Percentiles rank a stretch among this genome's conserved stretches.
Conservation (phyloP, 2,329 filamentous ascomycete genomes). For the Curvularia sp. region DNA sequence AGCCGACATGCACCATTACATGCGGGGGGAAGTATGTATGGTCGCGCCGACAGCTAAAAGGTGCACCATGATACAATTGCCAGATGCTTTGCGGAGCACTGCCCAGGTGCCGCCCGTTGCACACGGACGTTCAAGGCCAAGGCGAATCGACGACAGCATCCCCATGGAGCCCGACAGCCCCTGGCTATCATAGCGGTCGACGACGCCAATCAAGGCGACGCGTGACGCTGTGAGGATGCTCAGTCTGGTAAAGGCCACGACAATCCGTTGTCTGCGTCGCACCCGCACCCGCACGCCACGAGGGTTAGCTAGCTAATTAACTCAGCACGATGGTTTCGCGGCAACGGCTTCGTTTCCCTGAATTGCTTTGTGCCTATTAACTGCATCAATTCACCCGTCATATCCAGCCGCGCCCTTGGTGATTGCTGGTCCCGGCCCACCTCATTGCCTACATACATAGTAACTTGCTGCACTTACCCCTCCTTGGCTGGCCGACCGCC, state of each 20-base stretch:
- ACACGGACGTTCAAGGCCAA: too few relatives aligned
- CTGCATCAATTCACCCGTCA: constrained; percentile 32
- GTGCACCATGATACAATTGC: constrained; percentile 12
- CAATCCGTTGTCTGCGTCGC: constrained; percentile 29
- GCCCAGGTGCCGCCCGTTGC: too few relatives aligned
- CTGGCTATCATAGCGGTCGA: constrained; percentile 31
- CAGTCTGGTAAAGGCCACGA: constrained; percentile 34
- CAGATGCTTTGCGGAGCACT: constrained; percentile 1
- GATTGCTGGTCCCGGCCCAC: constrained; percentile 40
- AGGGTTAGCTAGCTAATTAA: constrained; percentile 8
- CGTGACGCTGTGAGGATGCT: constrained; percentile 42
- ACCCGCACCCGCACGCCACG: constrained; percentile 10
- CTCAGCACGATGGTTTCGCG: constrained; percentile 18
- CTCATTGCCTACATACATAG: constrained; percentile 27
- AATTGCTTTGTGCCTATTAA: constrained; percentile 21
- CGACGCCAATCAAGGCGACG: constrained; percentile 32
- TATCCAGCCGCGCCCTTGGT: constrained; percentile 36
- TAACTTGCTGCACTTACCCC: constrained; percentile 47
- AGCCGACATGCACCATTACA: constrained; percentile 14
- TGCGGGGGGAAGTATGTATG: constrained; percentile 17
- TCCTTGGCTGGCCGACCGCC: constrained; percentile 27
- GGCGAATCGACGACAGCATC: constrained; percentile 15
- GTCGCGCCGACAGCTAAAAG: constrained; percentile 5
- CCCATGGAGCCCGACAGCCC: constrained; percentile 24
- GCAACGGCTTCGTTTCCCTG: constrained; percentile 21